Base-by-base conservation (phyloP, 495 filamentous ascomycete genomes). In the Penicillium manginii region DNA sequence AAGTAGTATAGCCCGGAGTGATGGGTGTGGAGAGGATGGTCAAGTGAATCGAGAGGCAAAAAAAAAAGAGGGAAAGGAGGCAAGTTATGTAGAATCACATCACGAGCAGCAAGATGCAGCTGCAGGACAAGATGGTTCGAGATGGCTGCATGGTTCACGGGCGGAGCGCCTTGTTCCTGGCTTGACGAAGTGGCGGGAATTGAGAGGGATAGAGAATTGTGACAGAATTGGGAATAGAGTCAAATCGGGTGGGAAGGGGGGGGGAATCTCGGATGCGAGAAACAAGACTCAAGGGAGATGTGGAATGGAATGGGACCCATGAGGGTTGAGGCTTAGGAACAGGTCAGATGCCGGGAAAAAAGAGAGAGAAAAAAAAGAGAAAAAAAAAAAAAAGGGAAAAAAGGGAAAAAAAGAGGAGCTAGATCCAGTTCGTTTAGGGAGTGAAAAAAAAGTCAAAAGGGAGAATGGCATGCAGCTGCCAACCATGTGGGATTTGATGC, bases 401-500 rank as follows among this genome's bases (percentile, higher is more conserved):
- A 29, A 29, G 9, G 3, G 26, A 8, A 29, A 29, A 29, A 29
- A 8, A 8, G 26, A 8, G 6, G n/a, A n/a, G n/a, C n/a, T n/a
- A n/a, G n/a, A n/a, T n/a, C n/a, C n/a, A n/a, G n/a, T n/a, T n/a
- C n/a, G n/a, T n/a, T n/a, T n/a, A n/a, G n/a, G 18, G 15, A 31
- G 12, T 47, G 37, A 49, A 55, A 5, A 37, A 39, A 48, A 33
- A 33, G 29, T 40, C 49, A 50, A 50, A 57, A 40, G 15, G 23
- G 18, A 43, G 37, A 18, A 50, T 66, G 66, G 63, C 62, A 62
- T 69, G 73, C 73, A 74, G 72, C 62, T 77, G 72, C 72, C 71
- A 77, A 75, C 71, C 72, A 77, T 74, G 71, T 71, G 70, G 74
- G 60, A 66, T 60, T 26, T 2, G 23, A 8, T 59, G 52, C 59